Conservation (phyloP, 306 rosid genomes). For the Prunus fruticosa region DNA sequence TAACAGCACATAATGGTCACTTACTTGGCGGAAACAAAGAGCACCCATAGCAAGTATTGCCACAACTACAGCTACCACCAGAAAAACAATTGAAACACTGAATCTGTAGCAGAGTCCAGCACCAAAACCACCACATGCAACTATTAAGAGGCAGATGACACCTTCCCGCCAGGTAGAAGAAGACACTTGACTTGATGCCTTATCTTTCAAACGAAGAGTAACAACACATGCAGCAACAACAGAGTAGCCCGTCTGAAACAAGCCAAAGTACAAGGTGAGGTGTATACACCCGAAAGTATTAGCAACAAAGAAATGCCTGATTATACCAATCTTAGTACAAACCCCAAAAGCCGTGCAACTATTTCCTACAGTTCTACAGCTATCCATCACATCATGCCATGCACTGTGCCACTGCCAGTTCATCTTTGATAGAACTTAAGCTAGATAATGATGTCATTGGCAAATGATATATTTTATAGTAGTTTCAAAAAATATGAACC, state of each 20-base stretch:
- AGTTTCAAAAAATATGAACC: background rate
- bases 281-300: background rate
- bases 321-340: background rate
- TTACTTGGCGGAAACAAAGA: conserved; percentile 73
- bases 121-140: conserved; percentile 73
- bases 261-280: conserved; percentile 27
- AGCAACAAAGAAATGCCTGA: background rate
- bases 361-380: background rate
- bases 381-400: background rate
- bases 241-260: conserved; percentile 95
- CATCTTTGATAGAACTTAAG: background rate
- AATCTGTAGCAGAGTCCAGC: conserved; percentile 67
- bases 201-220: conserved; percentile 83
- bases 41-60: conserved; percentile 57
- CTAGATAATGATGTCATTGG: background rate
- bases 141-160: conserved; percentile 56
- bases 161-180: conserved; percentile 72
- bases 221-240: conserved; percentile 92
- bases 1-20: conserved; percentile 15
- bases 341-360: background rate
- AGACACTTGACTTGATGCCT: conserved; percentile 44
- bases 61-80: conserved; percentile 41
- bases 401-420: background rate
- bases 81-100: conserved; percentile 41
- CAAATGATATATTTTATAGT: background rate